A percentile compares a stretch with the other conserved stretches of the same genome.
phyloP scores from a whole-genome alignment of 192 early-diverging fungal species.

The Umbelopsis sp. region DNA sequence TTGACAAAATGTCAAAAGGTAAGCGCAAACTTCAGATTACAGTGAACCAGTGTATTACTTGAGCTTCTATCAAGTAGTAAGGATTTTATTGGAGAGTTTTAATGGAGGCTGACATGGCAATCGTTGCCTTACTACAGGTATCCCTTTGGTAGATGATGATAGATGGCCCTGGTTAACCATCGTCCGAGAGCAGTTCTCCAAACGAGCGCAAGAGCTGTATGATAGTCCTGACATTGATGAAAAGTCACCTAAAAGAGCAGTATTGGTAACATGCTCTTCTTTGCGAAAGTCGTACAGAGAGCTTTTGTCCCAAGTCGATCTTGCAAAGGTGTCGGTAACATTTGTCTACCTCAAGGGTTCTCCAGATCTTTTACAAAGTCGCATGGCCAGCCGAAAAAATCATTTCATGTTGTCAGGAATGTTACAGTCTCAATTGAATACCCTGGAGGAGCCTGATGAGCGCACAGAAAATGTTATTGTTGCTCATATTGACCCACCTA shows the following conservation, averaged over 20 bases:
- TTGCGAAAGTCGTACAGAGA: constrained; percentile 67
- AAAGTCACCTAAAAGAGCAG: background rate
- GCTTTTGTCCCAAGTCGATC: constrained; percentile 43
- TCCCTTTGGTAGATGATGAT: constrained; percentile 64
- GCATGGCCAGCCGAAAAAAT: constrained; percentile 47
- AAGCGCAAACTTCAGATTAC: background rate
- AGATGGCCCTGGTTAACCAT: constrained; percentile 63
- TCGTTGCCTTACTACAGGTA: constrained; percentile 9
- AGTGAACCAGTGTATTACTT: background rate
- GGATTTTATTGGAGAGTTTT: too few relatives aligned
- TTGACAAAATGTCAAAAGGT: constrained; percentile 67
- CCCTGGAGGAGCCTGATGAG: constrained; percentile 55
- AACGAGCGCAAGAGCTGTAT: constrained; percentile 30
- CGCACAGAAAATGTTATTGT: constrained; percentile 33
- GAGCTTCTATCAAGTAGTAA: too few relatives aligned
- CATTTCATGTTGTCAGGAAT: constrained; percentile 61
- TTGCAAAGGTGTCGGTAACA: constrained; percentile 32
- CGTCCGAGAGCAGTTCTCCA: constrained; percentile 46
- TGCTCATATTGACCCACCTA: constrained; percentile 18
- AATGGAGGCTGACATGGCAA: too few relatives aligned
- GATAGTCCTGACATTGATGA: constrained; percentile 3
- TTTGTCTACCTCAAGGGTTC: constrained; percentile 64
- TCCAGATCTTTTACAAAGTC: constrained; percentile 42
- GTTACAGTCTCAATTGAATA: constrained; percentile 63
- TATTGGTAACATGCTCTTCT: constrained; percentile 65